These are phyloP conservation scores for Spergularia azorica DNA, from an alignment of 179 eudicot species.

Conservation along the genomic window DNA sequence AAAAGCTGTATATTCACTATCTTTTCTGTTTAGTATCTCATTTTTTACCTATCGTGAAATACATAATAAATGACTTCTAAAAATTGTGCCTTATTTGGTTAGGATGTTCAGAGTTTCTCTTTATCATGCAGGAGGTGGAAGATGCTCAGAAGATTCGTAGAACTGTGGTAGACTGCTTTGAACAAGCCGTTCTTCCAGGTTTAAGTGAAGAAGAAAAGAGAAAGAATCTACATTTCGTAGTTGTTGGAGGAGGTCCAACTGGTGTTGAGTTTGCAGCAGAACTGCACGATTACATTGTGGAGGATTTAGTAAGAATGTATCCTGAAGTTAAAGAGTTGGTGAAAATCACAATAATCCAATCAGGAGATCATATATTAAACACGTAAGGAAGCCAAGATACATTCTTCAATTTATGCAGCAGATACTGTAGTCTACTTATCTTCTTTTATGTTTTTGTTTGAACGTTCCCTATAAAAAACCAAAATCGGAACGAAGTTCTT, in stretches of 20 bases:
- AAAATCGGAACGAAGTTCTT: too few species aligned
- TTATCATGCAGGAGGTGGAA: slow-evolving; percentile 71
- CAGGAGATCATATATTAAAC: slow-evolving; percentile 91
- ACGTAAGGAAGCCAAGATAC: slow-evolving; percentile 47
- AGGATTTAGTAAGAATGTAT: slow-evolving; percentile 71
- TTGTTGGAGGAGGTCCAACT: slow-evolving; percentile 98
- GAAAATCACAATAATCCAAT: slow-evolving; percentile 74
- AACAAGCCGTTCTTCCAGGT: slow-evolving; percentile 76
- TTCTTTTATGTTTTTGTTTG: neutral
- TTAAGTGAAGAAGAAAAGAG: slow-evolving; percentile 78
- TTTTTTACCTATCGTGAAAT: too few species aligned
- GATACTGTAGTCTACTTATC: neutral
- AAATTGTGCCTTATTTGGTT: neutral
- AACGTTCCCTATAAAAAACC: neutral
- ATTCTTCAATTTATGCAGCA: neutral
- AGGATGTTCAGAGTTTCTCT: slow-evolving; percentile 17
- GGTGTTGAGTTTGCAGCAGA: slow-evolving; percentile 98
- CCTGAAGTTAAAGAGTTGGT: slow-evolving; percentile 60
- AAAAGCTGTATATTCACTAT: too few species aligned
- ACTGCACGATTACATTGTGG: slow-evolving; percentile 71
- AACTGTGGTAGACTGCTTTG: slow-evolving; percentile 81
- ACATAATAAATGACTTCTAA: neutral
- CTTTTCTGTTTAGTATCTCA: too few species aligned
- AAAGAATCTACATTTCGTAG: slow-evolving; percentile 73
- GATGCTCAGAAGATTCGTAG: slow-evolving; percentile 85